Evolutionary conservation across 805 yeast species (phyloP).

Genomic region (Teunomyces stri): DNA sequence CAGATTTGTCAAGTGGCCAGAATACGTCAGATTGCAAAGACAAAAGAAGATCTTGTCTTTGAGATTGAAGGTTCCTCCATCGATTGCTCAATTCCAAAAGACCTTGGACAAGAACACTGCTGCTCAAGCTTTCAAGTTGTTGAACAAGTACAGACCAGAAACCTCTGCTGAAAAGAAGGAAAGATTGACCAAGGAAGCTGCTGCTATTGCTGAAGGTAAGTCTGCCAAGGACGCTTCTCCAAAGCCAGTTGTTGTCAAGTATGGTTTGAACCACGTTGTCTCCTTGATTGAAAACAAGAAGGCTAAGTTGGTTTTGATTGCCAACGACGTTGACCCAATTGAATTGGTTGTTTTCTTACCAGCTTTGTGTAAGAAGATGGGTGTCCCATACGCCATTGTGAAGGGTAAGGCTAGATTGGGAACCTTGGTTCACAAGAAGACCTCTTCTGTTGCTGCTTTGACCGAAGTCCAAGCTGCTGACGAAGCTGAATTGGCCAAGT

Average conservation of each 20-base stretch:
- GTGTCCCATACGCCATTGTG: slow-evolving; percentile 97
- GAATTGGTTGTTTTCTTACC: slow-evolving; percentile 97
- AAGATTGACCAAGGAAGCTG: slow-evolving; percentile 98
- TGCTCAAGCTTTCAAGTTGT: slow-evolving; percentile 91
- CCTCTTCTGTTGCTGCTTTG: slow-evolving; percentile 94
- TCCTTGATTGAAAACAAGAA: slow-evolving; percentile 97
- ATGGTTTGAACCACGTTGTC: slow-evolving; percentile 99
- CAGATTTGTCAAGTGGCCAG: slow-evolving; percentile 99
- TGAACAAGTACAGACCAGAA: slow-evolving; percentile 99
- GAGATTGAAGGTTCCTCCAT: slow-evolving; percentile 99
- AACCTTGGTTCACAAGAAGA: slow-evolving; percentile 95
- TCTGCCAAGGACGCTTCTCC: slow-evolving; percentile 93
- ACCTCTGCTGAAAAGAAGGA: slow-evolving; percentile 96
- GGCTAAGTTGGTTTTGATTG: slow-evolving; percentile 95
- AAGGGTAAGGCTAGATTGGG: slow-evolving; percentile 99
- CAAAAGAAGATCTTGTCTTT: slow-evolving; percentile 93
- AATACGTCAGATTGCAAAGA: slow-evolving; percentile 96
- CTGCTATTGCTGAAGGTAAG: slow-evolving; percentile 98
- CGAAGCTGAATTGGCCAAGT: slow-evolving; percentile 90
- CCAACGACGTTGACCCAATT: slow-evolving; percentile 98
- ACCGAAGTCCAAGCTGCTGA: slow-evolving; percentile 94
- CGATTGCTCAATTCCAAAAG: slow-evolving; percentile 94
- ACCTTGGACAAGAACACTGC: slow-evolving; percentile 99
- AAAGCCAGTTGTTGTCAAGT: slow-evolving; percentile 96
- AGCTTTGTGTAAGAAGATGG: slow-evolving; percentile 99